phyloP scores from a whole-genome alignment of 306 rosid species.

The Canavalia gladiata region DNA sequence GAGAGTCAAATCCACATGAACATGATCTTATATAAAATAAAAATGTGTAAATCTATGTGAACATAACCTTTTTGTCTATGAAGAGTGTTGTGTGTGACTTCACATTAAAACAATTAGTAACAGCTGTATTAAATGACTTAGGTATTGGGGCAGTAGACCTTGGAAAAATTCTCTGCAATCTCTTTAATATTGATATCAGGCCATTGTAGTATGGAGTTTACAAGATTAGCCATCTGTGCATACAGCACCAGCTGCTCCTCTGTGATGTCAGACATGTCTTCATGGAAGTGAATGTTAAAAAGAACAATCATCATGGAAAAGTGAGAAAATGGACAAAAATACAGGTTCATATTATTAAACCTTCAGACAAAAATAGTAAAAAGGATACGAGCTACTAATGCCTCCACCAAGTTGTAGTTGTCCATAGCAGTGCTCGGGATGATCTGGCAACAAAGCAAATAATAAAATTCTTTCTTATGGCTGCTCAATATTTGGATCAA shows the following conservation, averaged over 20 bases:
- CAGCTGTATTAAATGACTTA: not conserved
- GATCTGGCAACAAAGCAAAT: slow-evolving; percentile 61
- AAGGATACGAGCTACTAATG: slow-evolving; percentile 90
- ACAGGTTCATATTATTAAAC: slow-evolving; percentile 23
- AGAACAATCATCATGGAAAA: slow-evolving; percentile 51
- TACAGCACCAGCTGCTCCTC: slow-evolving; percentile 82
- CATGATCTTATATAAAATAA: slow-evolving; percentile 19
- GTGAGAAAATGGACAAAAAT: slow-evolving; percentile 35
- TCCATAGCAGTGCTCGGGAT: slow-evolving; percentile 69
- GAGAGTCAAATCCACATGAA: slow-evolving; percentile 30
- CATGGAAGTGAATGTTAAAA: slow-evolving; percentile 47
- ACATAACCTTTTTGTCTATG: not conserved
- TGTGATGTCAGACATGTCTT: slow-evolving; percentile 79
- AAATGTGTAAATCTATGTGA: not conserved
- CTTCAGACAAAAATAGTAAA: slow-evolving; percentile 27
- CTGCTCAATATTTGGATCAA: not conserved
- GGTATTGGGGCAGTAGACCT: slow-evolving; percentile 58
- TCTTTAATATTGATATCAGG: slow-evolving; percentile 78
- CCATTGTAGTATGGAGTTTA: slow-evolving; percentile 74
- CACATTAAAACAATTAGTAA: slow-evolving; percentile 17
- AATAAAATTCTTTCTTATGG: slow-evolving; percentile 17
- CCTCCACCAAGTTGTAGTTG: slow-evolving; percentile 83
- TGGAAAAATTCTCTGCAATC: slow-evolving; percentile 82
- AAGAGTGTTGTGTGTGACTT: slow-evolving; percentile 21
- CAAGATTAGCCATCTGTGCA: slow-evolving; percentile 97